Evolutionary conservation across 306 rosid genomes (phyloP), one percentile per base, ranked within the genome.

Genomic region (Castanea mollissima): DNA sequence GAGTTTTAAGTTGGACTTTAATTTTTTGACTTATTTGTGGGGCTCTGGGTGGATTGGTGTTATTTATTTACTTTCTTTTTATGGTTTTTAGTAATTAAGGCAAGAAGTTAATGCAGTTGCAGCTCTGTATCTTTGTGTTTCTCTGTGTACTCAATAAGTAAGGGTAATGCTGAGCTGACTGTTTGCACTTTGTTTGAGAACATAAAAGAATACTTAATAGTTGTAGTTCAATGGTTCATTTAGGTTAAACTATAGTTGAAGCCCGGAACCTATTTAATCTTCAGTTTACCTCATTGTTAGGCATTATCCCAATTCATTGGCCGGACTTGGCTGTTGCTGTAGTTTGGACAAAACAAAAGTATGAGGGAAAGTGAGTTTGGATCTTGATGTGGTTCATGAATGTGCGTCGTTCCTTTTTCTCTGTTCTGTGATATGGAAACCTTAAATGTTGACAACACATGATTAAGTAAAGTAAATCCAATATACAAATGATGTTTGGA

Each of bases 1-100:
- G 18, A 34, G 27, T 54, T 52, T 77, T 70, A 65, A 23, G 11
- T 46, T 74, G 76, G 57, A 75, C 44, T 79, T 74, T 75, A 44
- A 21, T n/a, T 73, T 18, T 19, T 71, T 25, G 5, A 6, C 76
- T 74, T 65, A n/a, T 71, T 25, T 44, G 35, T 60, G 58, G 16
- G 62, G n/a, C 29, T 76, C 19, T 59, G 31, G 23, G 49, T 55
- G 35, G 18, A 7, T 74, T 55, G 29, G 55, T 31, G 74, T 29
- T 74, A 4, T 58, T 29, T 5, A 38, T 56, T 29, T 68, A 6
- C 32, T 60, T 65, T n/a, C 63, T 5, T n/a, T 34, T 35, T 19
- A 10, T 54, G 46, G 57, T 11, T 23, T 63, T 44, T 55, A 41
- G 16, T 20, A 31, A 57, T 49, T 25, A 52, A 52, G 65, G 32